Conservation (phyloP, 2,329 filamentous ascomycete species). For the Plenodomus biglobosus region DNA sequence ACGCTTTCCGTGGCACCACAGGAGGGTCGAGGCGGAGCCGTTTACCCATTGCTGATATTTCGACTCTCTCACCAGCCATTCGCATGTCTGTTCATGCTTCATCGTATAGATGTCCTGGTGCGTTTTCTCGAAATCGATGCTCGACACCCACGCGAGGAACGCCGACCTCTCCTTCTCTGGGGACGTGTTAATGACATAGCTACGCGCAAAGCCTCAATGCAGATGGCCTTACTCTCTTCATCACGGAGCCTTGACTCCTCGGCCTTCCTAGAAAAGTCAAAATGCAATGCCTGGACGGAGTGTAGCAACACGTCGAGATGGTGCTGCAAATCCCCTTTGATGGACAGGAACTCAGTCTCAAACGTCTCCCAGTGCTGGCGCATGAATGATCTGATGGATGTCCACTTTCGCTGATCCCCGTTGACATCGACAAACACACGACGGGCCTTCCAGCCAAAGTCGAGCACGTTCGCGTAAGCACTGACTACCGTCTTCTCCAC, state of each 20-base stretch:
- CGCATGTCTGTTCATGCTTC: slow-evolving; percentile 19
- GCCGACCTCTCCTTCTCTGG: slow-evolving; percentile 15
- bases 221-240: slow-evolving; percentile 2
- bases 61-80: slow-evolving; percentile 16
- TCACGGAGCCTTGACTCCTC: slow-evolving; percentile 2
- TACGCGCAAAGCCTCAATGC: background rate
- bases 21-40: slow-evolving; percentile 9
- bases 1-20: slow-evolving; percentile 30
- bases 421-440: slow-evolving; percentile 17
- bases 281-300: slow-evolving; percentile 15
- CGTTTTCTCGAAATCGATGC: slow-evolving; percentile 20
- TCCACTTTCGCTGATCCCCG: slow-evolving; percentile 11
- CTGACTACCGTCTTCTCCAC: slow-evolving; percentile 14
- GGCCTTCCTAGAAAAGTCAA: slow-evolving; percentile 5
- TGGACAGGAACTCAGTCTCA: slow-evolving; percentile 16
- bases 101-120: slow-evolving; percentile 20
- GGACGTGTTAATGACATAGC: background rate
- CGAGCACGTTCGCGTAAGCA: slow-evolving; percentile 18
- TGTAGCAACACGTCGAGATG: slow-evolving; percentile 19
- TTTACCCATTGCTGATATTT: slow-evolving; percentile 20
- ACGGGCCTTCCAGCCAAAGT: slow-evolving; percentile 20
- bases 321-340: slow-evolving; percentile 15
- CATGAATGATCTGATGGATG: slow-evolving; percentile 18
- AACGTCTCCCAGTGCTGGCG: slow-evolving; percentile 27
- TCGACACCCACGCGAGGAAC: slow-evolving; percentile 23